A percentile compares a stretch with the other conserved stretches of the same genome.
Evolutionary conservation across 2,329 filamentous ascomycete species (phyloP).

Genomic region (Amesomyces nigricolor): DNA sequence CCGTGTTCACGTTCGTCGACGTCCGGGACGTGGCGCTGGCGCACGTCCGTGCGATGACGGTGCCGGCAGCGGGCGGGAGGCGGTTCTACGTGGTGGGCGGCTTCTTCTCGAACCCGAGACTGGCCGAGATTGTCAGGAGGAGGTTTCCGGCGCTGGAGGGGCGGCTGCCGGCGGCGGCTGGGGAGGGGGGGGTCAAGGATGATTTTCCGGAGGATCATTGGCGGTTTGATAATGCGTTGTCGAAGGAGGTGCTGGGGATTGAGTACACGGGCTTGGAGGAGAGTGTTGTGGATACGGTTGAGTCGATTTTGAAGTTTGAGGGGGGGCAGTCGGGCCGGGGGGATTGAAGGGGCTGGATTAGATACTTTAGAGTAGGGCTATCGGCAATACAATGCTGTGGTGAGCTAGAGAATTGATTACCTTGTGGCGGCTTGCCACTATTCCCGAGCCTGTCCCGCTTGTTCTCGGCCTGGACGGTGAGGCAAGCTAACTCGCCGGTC

Average conservation of each 20-base stretch:
- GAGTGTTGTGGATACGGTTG: constrained; percentile 55
- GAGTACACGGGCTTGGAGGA: constrained; percentile 54
- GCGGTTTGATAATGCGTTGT: constrained; percentile 50
- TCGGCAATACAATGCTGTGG: no score
- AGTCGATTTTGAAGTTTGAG: constrained; percentile 31
- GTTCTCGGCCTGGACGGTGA: no score
- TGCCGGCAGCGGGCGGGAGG: constrained; percentile 52
- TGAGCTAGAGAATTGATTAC: no score
- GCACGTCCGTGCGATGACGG: constrained; percentile 55
- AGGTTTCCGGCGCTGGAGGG: constrained; percentile 49
- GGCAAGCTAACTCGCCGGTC: no score
- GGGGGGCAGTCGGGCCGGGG: background rate
- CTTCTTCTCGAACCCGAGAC: constrained; percentile 55
- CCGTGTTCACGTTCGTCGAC: constrained; percentile 54
- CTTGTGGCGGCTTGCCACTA: no score
- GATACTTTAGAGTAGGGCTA: background rate
- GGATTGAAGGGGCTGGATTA: no score
- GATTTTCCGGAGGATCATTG: constrained; percentile 45
- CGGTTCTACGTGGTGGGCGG: constrained; percentile 60
- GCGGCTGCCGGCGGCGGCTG: constrained; percentile 36
- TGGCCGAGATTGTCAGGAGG: constrained; percentile 50
- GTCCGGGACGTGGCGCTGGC: constrained; percentile 57
- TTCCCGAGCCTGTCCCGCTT: no score
- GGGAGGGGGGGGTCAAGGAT: constrained; percentile 34
- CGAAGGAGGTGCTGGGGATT: constrained; percentile 52